Percentiles rank a stretch among this genome's conserved stretches.
Evolutionary conservation across 2,329 filamentous ascomycete genomes (phyloP).

Genomic region (Aplosporella prunicola): DNA sequence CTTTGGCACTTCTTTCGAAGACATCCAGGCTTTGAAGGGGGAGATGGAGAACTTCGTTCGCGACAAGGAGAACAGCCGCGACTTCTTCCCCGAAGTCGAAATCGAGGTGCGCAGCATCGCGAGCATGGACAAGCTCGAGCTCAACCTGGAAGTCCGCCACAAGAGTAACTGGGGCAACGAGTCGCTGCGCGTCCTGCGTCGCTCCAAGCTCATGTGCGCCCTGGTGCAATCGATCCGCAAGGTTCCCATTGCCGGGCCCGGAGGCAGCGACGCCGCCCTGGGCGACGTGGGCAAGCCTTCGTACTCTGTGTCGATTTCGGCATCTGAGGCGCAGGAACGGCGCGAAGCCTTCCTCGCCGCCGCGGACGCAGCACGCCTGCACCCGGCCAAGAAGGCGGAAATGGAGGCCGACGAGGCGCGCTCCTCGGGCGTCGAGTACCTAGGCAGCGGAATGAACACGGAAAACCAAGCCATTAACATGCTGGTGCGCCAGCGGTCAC

Average conservation of each 20-base stretch:
- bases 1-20: constrained; percentile 81
- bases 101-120: constrained; percentile 71
- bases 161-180: constrained; percentile 64
- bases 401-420: constrained; percentile 18
- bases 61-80: constrained; percentile 73
- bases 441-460: constrained; percentile 16
- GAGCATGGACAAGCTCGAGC: constrained; percentile 77
- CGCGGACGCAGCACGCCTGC: constrained; percentile 57
- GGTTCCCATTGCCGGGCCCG: constrained; percentile 76
- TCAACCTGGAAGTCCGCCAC: constrained; percentile 78
- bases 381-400: constrained; percentile 39
- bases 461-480: constrained; percentile 35
- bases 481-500: constrained; percentile 33
- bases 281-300: constrained; percentile 59
- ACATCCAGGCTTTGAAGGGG: constrained; percentile 71
- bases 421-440: constrained; percentile 25
- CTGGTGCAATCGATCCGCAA: constrained; percentile 75
- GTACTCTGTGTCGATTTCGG: constrained; percentile 66
- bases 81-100: constrained; percentile 78
- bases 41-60: constrained; percentile 83
- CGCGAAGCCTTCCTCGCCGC: constrained; percentile 19
- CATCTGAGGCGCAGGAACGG: constrained; percentile 6
- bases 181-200: constrained; percentile 64
- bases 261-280: constrained; percentile 57
- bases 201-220: constrained; percentile 96